A percentile compares a stretch with the other conserved stretches of the same genome.
phyloP scores from a whole-genome alignment of 495 filamentous ascomycete genomes.

The Penicillium manginii region DNA sequence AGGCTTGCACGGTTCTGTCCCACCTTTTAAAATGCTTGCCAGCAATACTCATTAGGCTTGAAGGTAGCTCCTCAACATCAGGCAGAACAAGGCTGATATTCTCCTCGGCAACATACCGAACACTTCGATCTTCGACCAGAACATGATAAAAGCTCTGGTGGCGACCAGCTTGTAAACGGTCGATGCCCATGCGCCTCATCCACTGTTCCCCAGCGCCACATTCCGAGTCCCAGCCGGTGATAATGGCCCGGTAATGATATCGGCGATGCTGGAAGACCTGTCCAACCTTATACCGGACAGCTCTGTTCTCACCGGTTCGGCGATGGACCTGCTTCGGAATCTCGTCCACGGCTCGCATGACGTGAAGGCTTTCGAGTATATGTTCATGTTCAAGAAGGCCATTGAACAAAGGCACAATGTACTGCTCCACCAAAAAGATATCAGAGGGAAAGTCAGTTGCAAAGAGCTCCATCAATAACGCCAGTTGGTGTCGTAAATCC shows the following conservation, averaged over 20 bases:
- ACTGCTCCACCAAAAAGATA: conserved; percentile 64
- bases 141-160: conserved; percentile 83
- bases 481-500: conserved; percentile 64
- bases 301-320: conserved; percentile 38
- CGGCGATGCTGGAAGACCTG: conserved; percentile 82
- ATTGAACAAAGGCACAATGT: conserved; percentile 62
- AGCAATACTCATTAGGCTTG: conserved; percentile 66
- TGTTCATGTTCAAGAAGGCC: conserved; percentile 47
- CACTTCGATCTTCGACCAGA: conserved; percentile 70
- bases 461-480: conserved; percentile 69
- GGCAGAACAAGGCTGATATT: conserved; percentile 71
- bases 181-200: conserved; percentile 66
- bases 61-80: conserved; percentile 47
- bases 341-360: conserved; percentile 63
- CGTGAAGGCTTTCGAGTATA: conserved; percentile 56
- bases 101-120: conserved; percentile 84
- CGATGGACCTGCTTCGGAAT: conserved; percentile 58
- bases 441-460: conserved; percentile 65
- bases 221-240: conserved; percentile 83
- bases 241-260: conserved; percentile 78
- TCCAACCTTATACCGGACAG: conserved; percentile 74
- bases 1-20: conserved; percentile 64
- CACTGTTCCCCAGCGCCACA: conserved; percentile 54
- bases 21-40: conserved; percentile 91
- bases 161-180: conserved; percentile 62